Evolutionary conservation across 106 monocot species (phyloP).

Genomic region (Agapanthus africanus): DNA sequence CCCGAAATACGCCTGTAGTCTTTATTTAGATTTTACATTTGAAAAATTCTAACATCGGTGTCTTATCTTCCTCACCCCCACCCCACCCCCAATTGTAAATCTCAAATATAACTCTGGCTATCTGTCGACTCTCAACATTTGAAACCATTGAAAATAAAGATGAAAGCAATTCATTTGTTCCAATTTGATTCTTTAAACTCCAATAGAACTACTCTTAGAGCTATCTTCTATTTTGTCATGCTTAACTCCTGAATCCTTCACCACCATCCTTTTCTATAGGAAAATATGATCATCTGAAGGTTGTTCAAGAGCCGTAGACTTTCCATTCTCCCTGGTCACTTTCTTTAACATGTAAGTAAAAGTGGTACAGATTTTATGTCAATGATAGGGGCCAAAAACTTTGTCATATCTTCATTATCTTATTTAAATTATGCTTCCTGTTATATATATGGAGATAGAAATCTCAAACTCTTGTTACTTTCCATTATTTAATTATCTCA

Average conservation of each 20-base stretch:
- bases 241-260: neutral
- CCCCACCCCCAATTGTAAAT: no score
- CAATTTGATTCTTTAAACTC: no score
- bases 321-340: neutral
- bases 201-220: neutral
- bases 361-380: neutral
- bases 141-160: no score
- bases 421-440: neutral
- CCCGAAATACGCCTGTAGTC: no score
- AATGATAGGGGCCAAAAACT: neutral
- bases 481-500: neutral
- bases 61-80: no score
- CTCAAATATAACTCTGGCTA: no score
- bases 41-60: neutral
- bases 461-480: neutral
- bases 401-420: neutral
- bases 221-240: neutral
- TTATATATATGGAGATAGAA: neutral
- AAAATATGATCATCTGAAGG: neutral
- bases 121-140: no score
- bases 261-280: neutral
- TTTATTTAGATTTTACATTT: no score
- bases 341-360: neutral
- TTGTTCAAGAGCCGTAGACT: neutral
- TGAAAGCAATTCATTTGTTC: no score